phyloP scores from a whole-genome alignment of 768 basidiomycete genomes.

The Pholiota molesta region DNA sequence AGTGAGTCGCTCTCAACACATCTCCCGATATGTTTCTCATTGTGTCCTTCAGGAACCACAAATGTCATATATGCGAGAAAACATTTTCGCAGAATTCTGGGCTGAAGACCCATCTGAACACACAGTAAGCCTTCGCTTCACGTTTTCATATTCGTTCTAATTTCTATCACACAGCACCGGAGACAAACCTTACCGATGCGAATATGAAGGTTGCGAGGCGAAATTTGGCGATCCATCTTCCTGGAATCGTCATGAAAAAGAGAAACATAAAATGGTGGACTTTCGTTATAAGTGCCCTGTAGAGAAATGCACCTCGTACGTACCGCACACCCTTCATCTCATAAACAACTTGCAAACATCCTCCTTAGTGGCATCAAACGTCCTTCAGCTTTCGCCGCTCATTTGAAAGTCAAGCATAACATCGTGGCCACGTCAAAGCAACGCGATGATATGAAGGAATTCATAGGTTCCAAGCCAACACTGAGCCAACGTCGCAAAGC shows the following conservation, averaged over 20 bases:
- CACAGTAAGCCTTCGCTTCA: slow-evolving; percentile 52
- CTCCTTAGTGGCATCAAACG: slow-evolving; percentile 60
- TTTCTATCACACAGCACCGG: slow-evolving; percentile 41
- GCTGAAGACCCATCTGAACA: slow-evolving; percentile 64
- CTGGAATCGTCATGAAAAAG: slow-evolving; percentile 63
- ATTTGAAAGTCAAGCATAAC: slow-evolving; percentile 53
- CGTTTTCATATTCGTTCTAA: neutral
- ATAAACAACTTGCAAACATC: slow-evolving; percentile 1
- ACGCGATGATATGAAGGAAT: slow-evolving; percentile 32
- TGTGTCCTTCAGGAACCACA: slow-evolving; percentile 43
- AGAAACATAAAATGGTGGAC: slow-evolving; percentile 48
- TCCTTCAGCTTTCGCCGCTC: slow-evolving; percentile 55
- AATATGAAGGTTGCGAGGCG: slow-evolving; percentile 45
- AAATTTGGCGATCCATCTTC: slow-evolving; percentile 75
- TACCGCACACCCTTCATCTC: neutral
- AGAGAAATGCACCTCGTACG: slow-evolving; percentile 50
- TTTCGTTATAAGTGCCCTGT: slow-evolving; percentile 50
- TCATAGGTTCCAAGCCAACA: neutral
- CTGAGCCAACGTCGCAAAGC: neutral
- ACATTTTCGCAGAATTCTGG: slow-evolving; percentile 61
- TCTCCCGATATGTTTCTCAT: neutral
- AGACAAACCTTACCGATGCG: slow-evolving; percentile 55
- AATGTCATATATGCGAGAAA: slow-evolving; percentile 55
- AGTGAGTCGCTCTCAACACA: slow-evolving; percentile 37
- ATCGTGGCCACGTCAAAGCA: slow-evolving; percentile 32